Evolutionary conservation across 331 rosid genomes (phyloP), one percentile per base, ranked within the genome.

Genomic region (Phaseolus coccineus): DNA sequence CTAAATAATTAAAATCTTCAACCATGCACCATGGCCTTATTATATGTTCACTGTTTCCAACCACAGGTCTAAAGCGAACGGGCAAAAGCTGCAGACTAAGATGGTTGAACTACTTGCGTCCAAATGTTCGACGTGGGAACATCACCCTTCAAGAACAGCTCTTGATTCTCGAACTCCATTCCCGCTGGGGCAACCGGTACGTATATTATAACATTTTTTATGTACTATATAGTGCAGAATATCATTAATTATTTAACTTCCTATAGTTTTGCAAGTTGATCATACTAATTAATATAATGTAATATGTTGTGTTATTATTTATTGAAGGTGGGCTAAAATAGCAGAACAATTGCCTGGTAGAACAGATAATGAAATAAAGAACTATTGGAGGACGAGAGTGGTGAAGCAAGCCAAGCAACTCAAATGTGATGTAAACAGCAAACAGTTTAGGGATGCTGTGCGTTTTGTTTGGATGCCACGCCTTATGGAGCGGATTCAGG

Each of bases 61-160:
- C 9, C 35, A 31, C 87, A 89, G 98, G 99, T 30, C 83, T 95
- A 40, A 93, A 87, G 64, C 47, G 99, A 85, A 93, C 89, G 0
- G 99, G 99, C 0, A 95, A 95, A 84, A 95, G 99, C 84, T 95
- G 99, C 84, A 82, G 99, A 78, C 57, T 95, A 59, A 90, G 98
- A 87, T 95, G 99, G 99, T 70, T 93, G 64, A 95, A 95, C 82
- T 95, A 95, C 78, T 86, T 93, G 88, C 88, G 97, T 47, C 99
- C 99, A 3, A 85, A 83, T 59, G 94, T 96, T 53, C 80, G 92
- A 71, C 91, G 96, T 35, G 99, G 99, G 46, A 91, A 90, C 73
- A 91, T 93, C 70, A 89, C 88, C 22, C 97, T 93, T 39, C 90
- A 93, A 79, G 99, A 96, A 82, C 99, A 96, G 75, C 89, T 96